A percentile compares a stretch with the other conserved stretches of the same genome.
These are phyloP conservation scores for Fusarium begoniae DNA, from an alignment of 2,329 filamentous ascomycete genomes.

Conservation along the genomic window DNA sequence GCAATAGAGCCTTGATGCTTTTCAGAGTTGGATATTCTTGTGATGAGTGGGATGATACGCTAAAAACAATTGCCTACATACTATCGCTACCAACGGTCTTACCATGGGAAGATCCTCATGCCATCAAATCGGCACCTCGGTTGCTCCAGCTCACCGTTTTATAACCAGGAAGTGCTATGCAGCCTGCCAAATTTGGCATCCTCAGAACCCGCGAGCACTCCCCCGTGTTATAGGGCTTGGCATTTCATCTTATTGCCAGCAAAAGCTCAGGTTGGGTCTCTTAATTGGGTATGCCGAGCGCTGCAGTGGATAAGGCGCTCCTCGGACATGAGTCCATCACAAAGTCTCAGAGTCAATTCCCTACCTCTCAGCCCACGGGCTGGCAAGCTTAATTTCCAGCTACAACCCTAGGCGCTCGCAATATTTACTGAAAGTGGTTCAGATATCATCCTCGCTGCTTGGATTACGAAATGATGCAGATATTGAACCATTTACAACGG, in stretches of 20 bases:
- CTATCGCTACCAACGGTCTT: constrained; percentile 17
- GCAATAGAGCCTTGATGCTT: constrained; percentile 1
- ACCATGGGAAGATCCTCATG: constrained; percentile 24
- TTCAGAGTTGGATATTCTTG: neutral
- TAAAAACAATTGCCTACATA: neutral
- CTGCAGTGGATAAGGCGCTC: too few relatives aligned
- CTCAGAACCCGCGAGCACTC: constrained; percentile 7
- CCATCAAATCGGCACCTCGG: constrained; percentile 25
- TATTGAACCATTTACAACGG: neutral
- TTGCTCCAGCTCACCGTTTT: constrained; percentile 34
- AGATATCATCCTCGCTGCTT: constrained; percentile 1
- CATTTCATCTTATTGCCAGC: constrained; percentile 1
- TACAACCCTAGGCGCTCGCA: neutral
- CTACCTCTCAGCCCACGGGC: neutral
- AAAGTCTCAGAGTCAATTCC: neutral
- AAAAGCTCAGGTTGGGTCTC: constrained; percentile 3
- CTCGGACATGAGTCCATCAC: neutral
- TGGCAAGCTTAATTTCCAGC: constrained; percentile 1
- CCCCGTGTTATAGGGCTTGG: constrained; percentile 8
- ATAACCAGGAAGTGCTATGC: constrained; percentile 37
- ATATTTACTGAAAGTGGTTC: constrained; percentile 1
- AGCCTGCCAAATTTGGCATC: constrained; percentile 39
- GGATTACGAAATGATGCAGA: neutral
- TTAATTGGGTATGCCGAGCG: constrained; percentile 12
- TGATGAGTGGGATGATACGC: neutral